Conservation (phyloP, 768 basidiomycete species). For the Mycena belliarum region DNA sequence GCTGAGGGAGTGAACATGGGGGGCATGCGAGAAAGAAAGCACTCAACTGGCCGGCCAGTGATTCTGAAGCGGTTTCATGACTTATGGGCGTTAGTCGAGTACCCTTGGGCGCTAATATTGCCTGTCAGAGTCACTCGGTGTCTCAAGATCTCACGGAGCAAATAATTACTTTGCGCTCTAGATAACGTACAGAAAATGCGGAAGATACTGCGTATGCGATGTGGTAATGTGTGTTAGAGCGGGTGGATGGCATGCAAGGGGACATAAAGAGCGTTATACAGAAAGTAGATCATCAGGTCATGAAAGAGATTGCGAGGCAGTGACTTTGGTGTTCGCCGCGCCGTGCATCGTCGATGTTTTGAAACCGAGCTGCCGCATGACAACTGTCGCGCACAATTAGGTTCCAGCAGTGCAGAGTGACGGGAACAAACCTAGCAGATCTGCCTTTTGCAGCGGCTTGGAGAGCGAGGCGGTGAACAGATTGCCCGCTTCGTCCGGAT, state of each 20-base stretch:
- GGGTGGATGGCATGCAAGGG: conserved; percentile 29
- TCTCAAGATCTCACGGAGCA: conserved; percentile 4
- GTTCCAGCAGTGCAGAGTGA: conserved; percentile 2
- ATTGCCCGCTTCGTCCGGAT: conserved; percentile 62
- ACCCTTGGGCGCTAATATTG: neutral
- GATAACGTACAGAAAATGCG: conserved; percentile 29
- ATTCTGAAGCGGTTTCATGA: conserved; percentile 12
- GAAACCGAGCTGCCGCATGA: conserved; percentile 88
- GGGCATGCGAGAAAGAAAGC: conserved; percentile 22
- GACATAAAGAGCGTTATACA: conserved; percentile 28
- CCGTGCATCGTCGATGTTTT: conserved; percentile 77
- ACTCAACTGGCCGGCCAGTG: conserved; percentile 9
- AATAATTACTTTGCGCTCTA: conserved; percentile 23
- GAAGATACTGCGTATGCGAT: conserved; percentile 28
- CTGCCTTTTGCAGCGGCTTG: conserved; percentile 89
- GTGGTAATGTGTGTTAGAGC: conserved; percentile 32
- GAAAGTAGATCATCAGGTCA: conserved; percentile 35
- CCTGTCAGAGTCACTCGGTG: conserved; percentile 1
- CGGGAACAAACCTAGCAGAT: conserved; percentile 59
- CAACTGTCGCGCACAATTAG: conserved; percentile 32
- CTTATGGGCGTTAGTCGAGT: neutral
- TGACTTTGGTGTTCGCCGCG: conserved; percentile 52
- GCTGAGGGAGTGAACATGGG: conserved; percentile 15
- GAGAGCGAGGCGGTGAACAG: conserved; percentile 80
- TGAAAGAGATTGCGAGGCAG: conserved; percentile 40